These are phyloP conservation scores for Talaromyces amestolkiae DNA, from an alignment of 2,329 filamentous ascomycete species.

Conservation along the genomic window DNA sequence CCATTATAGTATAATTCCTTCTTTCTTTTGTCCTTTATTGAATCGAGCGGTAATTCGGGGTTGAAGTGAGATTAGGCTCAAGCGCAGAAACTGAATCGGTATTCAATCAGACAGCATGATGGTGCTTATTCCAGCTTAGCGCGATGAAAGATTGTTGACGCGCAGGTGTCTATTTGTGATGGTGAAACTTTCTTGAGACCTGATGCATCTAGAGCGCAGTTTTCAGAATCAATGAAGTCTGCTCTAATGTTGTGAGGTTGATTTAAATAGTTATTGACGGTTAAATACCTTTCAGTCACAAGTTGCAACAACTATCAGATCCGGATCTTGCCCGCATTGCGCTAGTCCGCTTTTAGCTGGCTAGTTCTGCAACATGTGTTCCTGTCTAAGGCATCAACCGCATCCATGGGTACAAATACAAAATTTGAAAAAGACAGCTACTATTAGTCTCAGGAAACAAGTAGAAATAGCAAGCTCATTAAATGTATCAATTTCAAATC, in stretches of 20 bases:
- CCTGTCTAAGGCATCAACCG: background rate
- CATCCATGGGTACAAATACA: background rate
- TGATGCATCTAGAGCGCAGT: too few species aligned
- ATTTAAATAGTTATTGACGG: background rate
- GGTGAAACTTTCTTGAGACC: background rate
- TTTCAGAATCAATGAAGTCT: background rate
- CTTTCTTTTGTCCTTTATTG: background rate
- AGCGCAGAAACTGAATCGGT: background rate
- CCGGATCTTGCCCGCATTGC: background rate
- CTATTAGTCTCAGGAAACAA: background rate
- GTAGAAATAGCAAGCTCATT: background rate
- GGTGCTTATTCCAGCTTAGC: background rate
- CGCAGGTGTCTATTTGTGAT: background rate
- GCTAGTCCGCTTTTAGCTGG: background rate
- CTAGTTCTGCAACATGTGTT: background rate
- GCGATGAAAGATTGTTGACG: background rate
- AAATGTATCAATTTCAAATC: background rate
- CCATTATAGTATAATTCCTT: slow-evolving; percentile 25
- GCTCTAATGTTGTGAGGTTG: background rate
- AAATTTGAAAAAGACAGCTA: background rate
- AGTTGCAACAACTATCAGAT: background rate
- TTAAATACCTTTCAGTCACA: background rate
- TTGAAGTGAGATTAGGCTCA: background rate
- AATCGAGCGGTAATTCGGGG: background rate
- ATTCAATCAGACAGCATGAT: slow-evolving; percentile 1